Conservation (phyloP, 2,329 filamentous ascomycete genomes). For the Botrytis byssoidea region DNA sequence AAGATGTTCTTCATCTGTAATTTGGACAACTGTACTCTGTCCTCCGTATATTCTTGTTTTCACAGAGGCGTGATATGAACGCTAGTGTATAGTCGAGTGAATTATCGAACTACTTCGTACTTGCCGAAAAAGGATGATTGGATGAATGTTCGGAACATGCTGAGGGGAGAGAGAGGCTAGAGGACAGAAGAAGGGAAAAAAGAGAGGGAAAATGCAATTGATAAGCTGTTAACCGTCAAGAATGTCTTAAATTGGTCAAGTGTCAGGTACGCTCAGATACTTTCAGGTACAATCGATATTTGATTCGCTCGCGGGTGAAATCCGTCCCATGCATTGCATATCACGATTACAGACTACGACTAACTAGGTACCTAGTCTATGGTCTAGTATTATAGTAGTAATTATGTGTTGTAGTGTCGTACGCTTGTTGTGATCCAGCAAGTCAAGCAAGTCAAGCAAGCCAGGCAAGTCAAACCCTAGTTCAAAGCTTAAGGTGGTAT, state of each 20-base stretch:
- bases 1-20: not conserved
- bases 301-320: constrained; percentile 6
- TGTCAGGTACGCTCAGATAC: not conserved
- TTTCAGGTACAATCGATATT: not conserved
- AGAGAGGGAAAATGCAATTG: not conserved
- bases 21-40: not conserved
- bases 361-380: not conserved
- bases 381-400: not conserved
- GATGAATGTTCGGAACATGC: not conserved
- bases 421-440: not conserved
- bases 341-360: not conserved
- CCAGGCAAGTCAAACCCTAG: not conserved
- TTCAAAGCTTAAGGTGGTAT: not conserved
- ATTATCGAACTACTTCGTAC: not conserved
- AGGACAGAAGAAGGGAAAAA: not conserved
- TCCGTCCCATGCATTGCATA: not conserved
- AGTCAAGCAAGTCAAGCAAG: too few relatives aligned
- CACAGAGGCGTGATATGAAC: not conserved
- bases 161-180: too few relatives aligned
- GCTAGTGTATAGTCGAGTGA: not conserved
- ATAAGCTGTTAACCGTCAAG: not conserved
- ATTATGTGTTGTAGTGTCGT: not conserved
- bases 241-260: not conserved
- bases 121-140: not conserved
- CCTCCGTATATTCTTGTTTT: not conserved